Conservation (phyloP, 1,139 yeast species). For the Geotrichum europaeum region DNA sequence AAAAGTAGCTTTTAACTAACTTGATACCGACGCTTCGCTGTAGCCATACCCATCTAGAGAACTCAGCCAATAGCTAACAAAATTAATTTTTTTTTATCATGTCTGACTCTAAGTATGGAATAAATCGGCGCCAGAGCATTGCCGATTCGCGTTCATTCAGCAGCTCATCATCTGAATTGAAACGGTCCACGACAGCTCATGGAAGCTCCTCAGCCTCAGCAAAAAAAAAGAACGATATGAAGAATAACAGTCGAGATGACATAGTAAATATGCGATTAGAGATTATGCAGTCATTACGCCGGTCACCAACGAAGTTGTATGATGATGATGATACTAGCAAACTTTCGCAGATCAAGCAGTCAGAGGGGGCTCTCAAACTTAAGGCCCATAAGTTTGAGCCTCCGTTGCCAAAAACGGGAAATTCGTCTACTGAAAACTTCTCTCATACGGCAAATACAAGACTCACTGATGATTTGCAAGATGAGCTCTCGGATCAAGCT, state of each 20-base stretch:
- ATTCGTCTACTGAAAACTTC: neutral
- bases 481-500: neutral
- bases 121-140: neutral
- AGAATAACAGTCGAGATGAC: conserved; percentile 1
- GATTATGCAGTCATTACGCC: conserved; percentile 13
- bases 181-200: conserved; percentile 1
- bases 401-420: neutral
- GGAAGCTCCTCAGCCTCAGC: conserved; percentile 3
- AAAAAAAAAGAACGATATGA: neutral
- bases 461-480: neutral
- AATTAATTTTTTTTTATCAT: neutral
- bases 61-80: neutral
- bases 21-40: neutral
- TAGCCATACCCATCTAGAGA: neutral
- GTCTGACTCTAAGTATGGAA: neutral
- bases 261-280: conserved; percentile 13
- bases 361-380: neutral
- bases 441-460: neutral
- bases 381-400: neutral
- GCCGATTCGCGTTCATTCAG: neutral
- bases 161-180: neutral
- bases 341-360: neutral
- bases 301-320: conserved; percentile 15
- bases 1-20: neutral
- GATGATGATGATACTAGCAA: neutral